Evolutionary conservation across 2,329 filamentous ascomycete genomes (phyloP).

Genomic region (Botryosphaeria dothidea): DNA sequence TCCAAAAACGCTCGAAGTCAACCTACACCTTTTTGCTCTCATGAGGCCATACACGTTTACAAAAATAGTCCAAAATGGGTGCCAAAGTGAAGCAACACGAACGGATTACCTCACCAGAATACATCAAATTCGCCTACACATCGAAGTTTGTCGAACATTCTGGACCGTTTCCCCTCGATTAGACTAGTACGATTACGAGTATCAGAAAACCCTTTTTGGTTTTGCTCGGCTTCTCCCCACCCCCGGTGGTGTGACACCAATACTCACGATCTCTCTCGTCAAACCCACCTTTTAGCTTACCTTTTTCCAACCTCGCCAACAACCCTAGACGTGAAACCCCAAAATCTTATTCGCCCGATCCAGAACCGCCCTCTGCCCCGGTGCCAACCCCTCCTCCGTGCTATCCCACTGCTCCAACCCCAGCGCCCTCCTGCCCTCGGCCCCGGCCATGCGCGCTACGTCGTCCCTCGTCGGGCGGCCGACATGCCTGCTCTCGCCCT

Average conservation of each 20-base stretch:
- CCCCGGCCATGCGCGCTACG: slow-evolving; percentile 40
- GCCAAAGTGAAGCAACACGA: too few species aligned
- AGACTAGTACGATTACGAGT: too few species aligned
- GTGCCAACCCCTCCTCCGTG: not conserved
- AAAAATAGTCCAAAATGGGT: too few species aligned
- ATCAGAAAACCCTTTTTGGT: too few species aligned
- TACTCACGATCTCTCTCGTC: not conserved
- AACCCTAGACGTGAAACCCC: slow-evolving; percentile 2
- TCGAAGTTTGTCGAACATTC: too few species aligned
- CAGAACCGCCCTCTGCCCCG: not conserved
- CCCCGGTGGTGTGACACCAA: too few species aligned
- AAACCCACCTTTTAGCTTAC: not conserved
- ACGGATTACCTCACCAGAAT: too few species aligned
- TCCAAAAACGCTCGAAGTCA: too few species aligned
- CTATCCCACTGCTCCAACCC: slow-evolving; percentile 53
- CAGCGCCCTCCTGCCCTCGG: slow-evolving; percentile 56
- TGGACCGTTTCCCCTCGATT: too few species aligned
- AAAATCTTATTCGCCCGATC: slow-evolving; percentile 8
- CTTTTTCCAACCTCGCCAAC: not conserved
- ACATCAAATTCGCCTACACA: too few species aligned
- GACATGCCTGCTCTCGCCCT: slow-evolving; percentile 60
- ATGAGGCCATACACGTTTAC: too few species aligned
- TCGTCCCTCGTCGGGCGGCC: slow-evolving; percentile 43
- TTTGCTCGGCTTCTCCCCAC: too few species aligned
- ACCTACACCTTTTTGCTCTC: not conserved